Conservation (phyloP, 129 eudicot genomes). For the Glebionis coronaria region DNA sequence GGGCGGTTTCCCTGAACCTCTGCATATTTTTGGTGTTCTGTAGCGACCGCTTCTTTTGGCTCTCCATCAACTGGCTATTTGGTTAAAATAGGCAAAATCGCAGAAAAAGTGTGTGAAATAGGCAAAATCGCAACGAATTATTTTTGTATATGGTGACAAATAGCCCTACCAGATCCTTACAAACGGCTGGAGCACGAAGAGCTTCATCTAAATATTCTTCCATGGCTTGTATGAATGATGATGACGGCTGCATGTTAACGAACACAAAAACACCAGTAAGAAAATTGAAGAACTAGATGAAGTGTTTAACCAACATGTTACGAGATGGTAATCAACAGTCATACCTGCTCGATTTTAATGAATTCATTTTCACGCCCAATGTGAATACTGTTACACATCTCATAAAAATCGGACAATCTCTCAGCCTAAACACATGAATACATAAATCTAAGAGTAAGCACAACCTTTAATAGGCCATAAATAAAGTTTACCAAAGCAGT, state of each 20-base stretch:
- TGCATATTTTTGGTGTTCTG: slow-evolving; percentile 52
- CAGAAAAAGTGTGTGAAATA: neutral
- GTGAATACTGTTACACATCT: slow-evolving; percentile 68
- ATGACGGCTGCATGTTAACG: slow-evolving; percentile 60
- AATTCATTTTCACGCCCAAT: slow-evolving; percentile 70
- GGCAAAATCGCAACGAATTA: too few relatives aligned
- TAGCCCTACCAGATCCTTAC: slow-evolving; percentile 54
- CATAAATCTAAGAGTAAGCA: neutral
- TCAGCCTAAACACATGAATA: slow-evolving; percentile 47
- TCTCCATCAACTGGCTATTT: slow-evolving; percentile 43
- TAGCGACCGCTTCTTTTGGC: slow-evolving; percentile 48
- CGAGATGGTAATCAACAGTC: neutral
- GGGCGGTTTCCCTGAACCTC: slow-evolving; percentile 49
- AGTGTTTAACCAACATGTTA: neutral
- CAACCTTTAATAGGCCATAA: neutral
- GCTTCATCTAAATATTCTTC: slow-evolving; percentile 81
- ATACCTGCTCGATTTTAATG: slow-evolving; percentile 79
- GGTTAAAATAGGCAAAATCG: slow-evolving; percentile 10
- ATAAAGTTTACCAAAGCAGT: slow-evolving; percentile 9
- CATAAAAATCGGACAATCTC: slow-evolving; percentile 75
- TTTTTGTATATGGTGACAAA: neutral
- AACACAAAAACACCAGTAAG: slow-evolving; percentile 10
- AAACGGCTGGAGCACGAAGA: slow-evolving; percentile 64
- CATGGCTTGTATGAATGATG: slow-evolving; percentile 90
- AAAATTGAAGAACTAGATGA: neutral